A percentile compares a stretch with the other conserved stretches of the same genome.
Conservation (phyloP, 1,284 basidiomycete species). For the Hypsizygus ulmarius region DNA sequence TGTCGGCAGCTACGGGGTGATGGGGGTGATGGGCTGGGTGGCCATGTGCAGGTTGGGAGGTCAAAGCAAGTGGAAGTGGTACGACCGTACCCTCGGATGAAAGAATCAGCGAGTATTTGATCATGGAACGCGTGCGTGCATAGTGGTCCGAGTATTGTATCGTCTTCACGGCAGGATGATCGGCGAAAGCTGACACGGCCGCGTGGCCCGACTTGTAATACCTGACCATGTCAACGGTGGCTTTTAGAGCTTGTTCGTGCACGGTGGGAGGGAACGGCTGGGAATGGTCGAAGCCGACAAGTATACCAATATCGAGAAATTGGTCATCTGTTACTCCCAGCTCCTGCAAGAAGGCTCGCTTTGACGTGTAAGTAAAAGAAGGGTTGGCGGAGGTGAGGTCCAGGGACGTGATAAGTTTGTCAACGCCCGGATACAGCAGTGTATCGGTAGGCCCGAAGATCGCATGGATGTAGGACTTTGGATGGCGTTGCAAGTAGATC, state of each 20-base stretch:
- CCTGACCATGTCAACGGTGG: constrained; percentile 85
- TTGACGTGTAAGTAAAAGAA: constrained; percentile 85
- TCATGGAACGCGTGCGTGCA: constrained; percentile 86
- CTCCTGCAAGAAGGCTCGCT: constrained; percentile 74
- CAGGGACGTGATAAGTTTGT: constrained; percentile 88
- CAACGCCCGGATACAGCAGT: constrained; percentile 86
- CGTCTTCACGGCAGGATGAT: constrained; percentile 76
- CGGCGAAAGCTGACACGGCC: constrained; percentile 74
- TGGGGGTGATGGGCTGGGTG: constrained; percentile 57
- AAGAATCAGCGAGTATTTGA: constrained; percentile 91
- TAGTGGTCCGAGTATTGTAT: constrained; percentile 85
- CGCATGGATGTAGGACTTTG: constrained; percentile 92
- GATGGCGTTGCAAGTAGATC: constrained; percentile 92
- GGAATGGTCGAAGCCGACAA: constrained; percentile 88
- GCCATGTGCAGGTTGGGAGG: constrained; percentile 37
- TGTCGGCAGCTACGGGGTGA: constrained; percentile 78
- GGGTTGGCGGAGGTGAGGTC: constrained; percentile 67
- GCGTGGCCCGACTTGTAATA: constrained; percentile 85
- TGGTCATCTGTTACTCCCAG: constrained; percentile 84
- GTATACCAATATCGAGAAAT: constrained; percentile 91
- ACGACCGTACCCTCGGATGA: constrained; percentile 87
- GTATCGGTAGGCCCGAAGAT: constrained; percentile 91
- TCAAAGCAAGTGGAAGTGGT: constrained; percentile 82
- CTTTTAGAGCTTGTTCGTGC: constrained; percentile 78
- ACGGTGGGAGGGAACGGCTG: constrained; percentile 84